Conservation (phyloP, 2,329 filamentous ascomycete genomes). For the Paecilomyces sp. region DNA sequence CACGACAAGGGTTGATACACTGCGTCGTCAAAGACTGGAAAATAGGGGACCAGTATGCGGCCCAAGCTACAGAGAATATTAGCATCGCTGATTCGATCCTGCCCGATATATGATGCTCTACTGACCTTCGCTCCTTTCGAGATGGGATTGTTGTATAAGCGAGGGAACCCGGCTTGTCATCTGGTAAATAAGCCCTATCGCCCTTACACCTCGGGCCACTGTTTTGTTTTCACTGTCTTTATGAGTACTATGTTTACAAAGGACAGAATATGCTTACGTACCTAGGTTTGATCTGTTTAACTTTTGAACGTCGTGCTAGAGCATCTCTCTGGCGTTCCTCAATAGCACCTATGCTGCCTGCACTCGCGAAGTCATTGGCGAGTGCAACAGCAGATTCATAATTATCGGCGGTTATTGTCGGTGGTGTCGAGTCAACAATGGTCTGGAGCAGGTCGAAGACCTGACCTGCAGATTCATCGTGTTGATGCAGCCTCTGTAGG, state of each 20-base stretch:
- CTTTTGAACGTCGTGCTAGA: slow-evolving; percentile 45
- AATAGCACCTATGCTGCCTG: slow-evolving; percentile 64
- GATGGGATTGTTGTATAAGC: slow-evolving; percentile 86
- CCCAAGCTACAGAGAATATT: slow-evolving; percentile 65
- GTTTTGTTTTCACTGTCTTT: slow-evolving; percentile 57
- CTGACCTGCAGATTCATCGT: slow-evolving; percentile 62
- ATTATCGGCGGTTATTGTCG: slow-evolving; percentile 88
- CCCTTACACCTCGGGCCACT: slow-evolving; percentile 70
- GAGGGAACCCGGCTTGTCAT: slow-evolving; percentile 75
- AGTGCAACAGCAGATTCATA: slow-evolving; percentile 82
- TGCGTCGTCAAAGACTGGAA: slow-evolving; percentile 83
- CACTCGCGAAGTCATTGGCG: slow-evolving; percentile 82
- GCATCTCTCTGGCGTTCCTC: slow-evolving; percentile 63
- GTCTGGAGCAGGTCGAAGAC: slow-evolving; percentile 85
- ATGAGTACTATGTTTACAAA: slow-evolving; percentile 1
- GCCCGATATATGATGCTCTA: neutral
- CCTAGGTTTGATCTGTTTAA: slow-evolving; percentile 48
- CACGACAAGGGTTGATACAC: slow-evolving; percentile 88
- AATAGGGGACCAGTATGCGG: slow-evolving; percentile 94
- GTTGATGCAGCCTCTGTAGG: slow-evolving; percentile 64
- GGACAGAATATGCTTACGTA: slow-evolving; percentile 26
- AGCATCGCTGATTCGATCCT: slow-evolving; percentile 5
- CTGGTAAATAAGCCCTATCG: slow-evolving; percentile 72
- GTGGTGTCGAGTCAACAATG: slow-evolving; percentile 63
- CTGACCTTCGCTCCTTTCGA: slow-evolving; percentile 75